Evolutionary conservation across 345 rosid genomes (phyloP).

Genomic region (Corymbia maculata): DNA sequence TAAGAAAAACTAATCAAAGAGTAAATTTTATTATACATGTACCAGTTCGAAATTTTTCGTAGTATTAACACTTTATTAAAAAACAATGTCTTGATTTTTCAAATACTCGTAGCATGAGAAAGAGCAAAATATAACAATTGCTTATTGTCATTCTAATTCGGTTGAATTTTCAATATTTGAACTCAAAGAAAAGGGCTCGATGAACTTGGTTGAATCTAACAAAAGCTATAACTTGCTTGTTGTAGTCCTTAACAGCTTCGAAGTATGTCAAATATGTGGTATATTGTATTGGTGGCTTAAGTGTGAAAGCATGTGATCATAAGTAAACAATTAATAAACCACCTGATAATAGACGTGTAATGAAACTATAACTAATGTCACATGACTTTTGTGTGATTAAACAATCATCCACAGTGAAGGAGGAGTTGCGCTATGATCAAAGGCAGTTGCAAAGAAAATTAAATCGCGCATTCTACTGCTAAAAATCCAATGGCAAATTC

Average conservation of each 20-base stretch:
- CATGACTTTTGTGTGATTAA: not conserved
- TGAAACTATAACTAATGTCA: not conserved
- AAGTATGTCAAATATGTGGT: not conserved
- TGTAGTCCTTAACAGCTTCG: not conserved
- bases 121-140: not conserved
- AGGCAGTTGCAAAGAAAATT: not conserved
- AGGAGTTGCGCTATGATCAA: not conserved
- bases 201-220: not conserved
- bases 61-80: no score
- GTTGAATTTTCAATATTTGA: not conserved
- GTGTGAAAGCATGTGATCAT: not conserved
- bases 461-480: not conserved
- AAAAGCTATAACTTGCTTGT: not conserved
- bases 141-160: not conserved
- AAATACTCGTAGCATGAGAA: not conserved
- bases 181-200: not conserved
- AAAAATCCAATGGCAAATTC: not conserved
- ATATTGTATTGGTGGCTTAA: not conserved
- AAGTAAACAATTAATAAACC: not conserved
- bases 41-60: no score
- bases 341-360: not conserved
- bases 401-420: not conserved
- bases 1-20: no score
- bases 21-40: no score
- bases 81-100: not conserved